Percentiles rank a stretch among this genome's conserved stretches.
These are phyloP conservation scores for Calonectria leucothoes DNA, from an alignment of 2,329 filamentous ascomycete species.

Conservation along the genomic window DNA sequence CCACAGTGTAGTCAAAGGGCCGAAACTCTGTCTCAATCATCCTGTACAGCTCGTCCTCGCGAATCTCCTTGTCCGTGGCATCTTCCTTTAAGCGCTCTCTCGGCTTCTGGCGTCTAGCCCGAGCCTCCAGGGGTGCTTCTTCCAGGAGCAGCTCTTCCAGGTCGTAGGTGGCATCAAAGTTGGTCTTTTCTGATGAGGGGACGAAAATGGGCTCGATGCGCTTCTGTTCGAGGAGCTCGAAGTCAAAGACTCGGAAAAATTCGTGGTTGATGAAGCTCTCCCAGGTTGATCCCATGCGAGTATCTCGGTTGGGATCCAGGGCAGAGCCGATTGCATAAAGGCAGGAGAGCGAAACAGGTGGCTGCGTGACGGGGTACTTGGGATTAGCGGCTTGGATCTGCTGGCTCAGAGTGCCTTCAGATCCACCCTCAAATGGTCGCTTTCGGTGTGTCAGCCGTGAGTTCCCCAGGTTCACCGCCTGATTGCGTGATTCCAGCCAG, in stretches of 20 bases:
- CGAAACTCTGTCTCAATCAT: slow-evolving; percentile 96
- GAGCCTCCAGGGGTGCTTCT: slow-evolving; percentile 92
- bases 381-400: slow-evolving; percentile 86
- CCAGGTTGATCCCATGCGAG: slow-evolving; percentile 88
- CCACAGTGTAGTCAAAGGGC: slow-evolving; percentile 93
- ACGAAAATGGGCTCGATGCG: slow-evolving; percentile 91
- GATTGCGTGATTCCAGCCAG: slow-evolving; percentile 44
- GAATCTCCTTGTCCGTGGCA: slow-evolving; percentile 93
- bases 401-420: slow-evolving; percentile 81
- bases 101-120: slow-evolving; percentile 93
- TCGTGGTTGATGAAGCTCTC: slow-evolving; percentile 87
- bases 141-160: slow-evolving; percentile 93
- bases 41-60: slow-evolving; percentile 91
- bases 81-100: slow-evolving; percentile 92
- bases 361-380: slow-evolving; percentile 91
- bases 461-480: background rate
- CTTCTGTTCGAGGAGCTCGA: slow-evolving; percentile 85
- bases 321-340: slow-evolving; percentile 88
- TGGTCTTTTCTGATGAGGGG: slow-evolving; percentile 96
- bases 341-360: slow-evolving; percentile 88
- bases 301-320: slow-evolving; percentile 81
- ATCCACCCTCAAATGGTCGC: slow-evolving; percentile 93
- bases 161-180: slow-evolving; percentile 98
- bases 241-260: slow-evolving; percentile 90
- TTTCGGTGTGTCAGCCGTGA: slow-evolving; percentile 50